Evolutionary conservation across 2,329 filamentous ascomycete species (phyloP).

Genomic region (Colletotrichum sp.): DNA sequence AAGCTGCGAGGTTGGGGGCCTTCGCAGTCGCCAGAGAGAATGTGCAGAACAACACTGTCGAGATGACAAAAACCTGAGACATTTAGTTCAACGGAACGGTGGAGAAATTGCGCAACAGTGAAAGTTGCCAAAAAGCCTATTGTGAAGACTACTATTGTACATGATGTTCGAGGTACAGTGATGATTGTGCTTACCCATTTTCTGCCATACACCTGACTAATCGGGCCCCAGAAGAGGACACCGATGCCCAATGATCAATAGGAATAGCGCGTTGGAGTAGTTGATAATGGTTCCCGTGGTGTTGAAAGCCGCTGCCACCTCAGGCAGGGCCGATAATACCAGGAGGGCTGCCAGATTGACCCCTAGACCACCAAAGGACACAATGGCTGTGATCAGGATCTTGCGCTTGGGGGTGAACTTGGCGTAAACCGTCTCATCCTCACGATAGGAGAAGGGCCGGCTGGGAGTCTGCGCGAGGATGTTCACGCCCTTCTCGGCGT

Average conservation of each 20-base stretch:
- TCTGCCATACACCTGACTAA: slow-evolving; percentile 63
- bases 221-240: slow-evolving; percentile 70
- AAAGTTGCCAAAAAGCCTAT: not conserved
- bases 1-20: slow-evolving; percentile 67
- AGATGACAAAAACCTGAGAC: slow-evolving; percentile 23
- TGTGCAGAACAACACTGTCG: slow-evolving; percentile 56
- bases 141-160: not conserved
- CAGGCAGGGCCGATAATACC: slow-evolving; percentile 73
- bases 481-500: slow-evolving; percentile 19
- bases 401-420: slow-evolving; percentile 27
- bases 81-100: not conserved
- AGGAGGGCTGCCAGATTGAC: slow-evolving; percentile 16
- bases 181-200: slow-evolving; percentile 45
- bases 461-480: slow-evolving; percentile 15
- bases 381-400: slow-evolving; percentile 24
- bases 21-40: slow-evolving; percentile 72
- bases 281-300: slow-evolving; percentile 74
- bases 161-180: slow-evolving; percentile 24
- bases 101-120: not conserved
- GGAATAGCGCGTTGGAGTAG: slow-evolving; percentile 71
- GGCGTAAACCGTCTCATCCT: slow-evolving; percentile 22
- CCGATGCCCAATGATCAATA: slow-evolving; percentile 75
- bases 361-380: slow-evolving; percentile 16
- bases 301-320: slow-evolving; percentile 69
- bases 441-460: slow-evolving; percentile 9